Evolutionary conservation across 1,139 yeast genomes (phyloP).

Genomic region (Arxiozyma heterogenica): DNA sequence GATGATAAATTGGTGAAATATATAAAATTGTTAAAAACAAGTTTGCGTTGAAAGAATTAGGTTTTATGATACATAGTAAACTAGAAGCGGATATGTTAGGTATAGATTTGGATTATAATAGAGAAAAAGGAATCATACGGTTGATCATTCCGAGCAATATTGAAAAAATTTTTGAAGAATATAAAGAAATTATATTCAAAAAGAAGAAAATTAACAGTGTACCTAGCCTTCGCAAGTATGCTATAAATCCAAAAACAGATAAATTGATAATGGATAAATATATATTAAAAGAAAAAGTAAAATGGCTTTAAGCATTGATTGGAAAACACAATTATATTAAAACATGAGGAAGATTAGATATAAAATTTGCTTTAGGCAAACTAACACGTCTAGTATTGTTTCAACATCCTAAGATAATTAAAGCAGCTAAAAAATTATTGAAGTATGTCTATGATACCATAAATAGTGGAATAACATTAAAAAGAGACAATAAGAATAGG

Average conservation of each 20-base stretch:
- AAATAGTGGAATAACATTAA: too few relatives aligned
- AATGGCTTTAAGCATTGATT: background rate
- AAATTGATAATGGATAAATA: background rate
- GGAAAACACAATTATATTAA: constrained; percentile 4
- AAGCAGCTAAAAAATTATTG: too few relatives aligned
- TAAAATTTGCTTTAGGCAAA: constrained; percentile 6
- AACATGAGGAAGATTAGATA: constrained; percentile 4
- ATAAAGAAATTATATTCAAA: background rate
- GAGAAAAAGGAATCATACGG: background rate
- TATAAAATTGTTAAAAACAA: background rate
- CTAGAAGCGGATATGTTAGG: constrained; percentile 6
- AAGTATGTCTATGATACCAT: too few relatives aligned
- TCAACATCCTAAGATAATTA: too few relatives aligned
- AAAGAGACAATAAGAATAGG: too few relatives aligned
- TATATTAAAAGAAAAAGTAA: too few relatives aligned
- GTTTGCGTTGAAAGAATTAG: constrained; percentile 5
- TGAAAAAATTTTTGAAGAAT: background rate
- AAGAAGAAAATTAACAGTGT: background rate
- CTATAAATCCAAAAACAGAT: background rate
- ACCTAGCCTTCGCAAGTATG: background rate
- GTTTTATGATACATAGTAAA: background rate
- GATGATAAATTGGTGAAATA: constrained; percentile 1
- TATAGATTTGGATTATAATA: constrained; percentile 4
- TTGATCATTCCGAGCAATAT: background rate
- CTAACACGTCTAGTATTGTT: too few relatives aligned